Base-by-base conservation (phyloP, 371 early-diverging fungal genomes). In the Homolaphlyctis polyrhiza region DNA sequence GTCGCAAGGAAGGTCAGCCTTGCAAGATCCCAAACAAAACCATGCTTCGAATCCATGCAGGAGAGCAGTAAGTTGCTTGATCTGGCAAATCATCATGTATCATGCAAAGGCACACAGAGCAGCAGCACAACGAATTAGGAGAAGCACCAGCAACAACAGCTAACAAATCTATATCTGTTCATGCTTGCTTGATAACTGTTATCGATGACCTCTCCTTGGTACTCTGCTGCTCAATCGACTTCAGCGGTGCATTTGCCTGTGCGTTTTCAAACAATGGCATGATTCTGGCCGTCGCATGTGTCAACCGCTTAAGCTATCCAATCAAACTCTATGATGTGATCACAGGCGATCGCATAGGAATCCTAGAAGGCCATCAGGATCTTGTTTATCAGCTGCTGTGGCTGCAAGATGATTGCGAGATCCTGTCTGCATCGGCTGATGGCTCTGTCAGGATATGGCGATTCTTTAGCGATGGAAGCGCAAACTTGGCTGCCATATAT, bases 341-440 rank as follows among this genome's bases (percentile, higher is more conserved):
- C 13, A 71, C 68, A 27, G 76, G 75, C 0, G 69, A 73, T 13
- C 63, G 73, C 16, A 60, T 76, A 1, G 71, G 70, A 1, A 62
- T 33, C 27, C 54, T 76, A 8, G 62, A 65, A 18, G 80, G 77
- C 14, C 80, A 79, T 63, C 68, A 58, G 29, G 76, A 73, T 48
- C 57, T 79, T 32, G 69, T 79, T 0, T 77, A 79, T 57, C 64
- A 70, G 23, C 39, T 76, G 1, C 36, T 34, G 2, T 79, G 80
- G 80, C 64, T 67, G 4, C n/a, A 35, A 18, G 73, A 73, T 36
- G 71, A 69, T 49, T 68, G 71, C 18, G 60, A 66, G 13, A 55
- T 79, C 13, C 49, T 71, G 18, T 67, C 77, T 14, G 69, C 74
- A 8, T 76, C 77, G 11, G 60, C 77, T 14, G 80, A 79, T 60